Conservation (phyloP, 1,284 basidiomycete genomes). For the Ceratobasidium sp. region DNA sequence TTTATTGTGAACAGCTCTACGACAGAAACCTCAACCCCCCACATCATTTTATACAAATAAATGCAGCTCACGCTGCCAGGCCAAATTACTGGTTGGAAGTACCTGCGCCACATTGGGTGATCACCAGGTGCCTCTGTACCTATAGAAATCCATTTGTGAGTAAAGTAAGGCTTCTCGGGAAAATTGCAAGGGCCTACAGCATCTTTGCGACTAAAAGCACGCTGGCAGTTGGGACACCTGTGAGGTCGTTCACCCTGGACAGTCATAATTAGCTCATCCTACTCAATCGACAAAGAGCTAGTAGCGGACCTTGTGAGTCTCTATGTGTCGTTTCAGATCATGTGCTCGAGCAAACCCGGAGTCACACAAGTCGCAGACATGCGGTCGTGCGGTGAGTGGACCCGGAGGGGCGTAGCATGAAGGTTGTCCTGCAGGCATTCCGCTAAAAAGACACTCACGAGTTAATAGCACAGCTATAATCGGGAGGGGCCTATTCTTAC, state of each 20-base stretch:
- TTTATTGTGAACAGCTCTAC: neutral
- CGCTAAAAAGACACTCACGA: neutral
- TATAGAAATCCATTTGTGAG: neutral
- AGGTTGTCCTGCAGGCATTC: neutral
- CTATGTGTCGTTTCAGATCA: constrained; percentile 22
- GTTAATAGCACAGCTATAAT: neutral
- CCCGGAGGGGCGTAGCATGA: constrained; percentile 21
- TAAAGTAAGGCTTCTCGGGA: neutral
- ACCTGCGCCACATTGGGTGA: constrained; percentile 10
- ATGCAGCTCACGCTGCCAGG: neutral
- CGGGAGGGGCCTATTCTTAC: neutral
- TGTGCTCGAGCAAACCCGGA: constrained; percentile 27
- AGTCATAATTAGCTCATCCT: neutral
- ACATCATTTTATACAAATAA: no score
- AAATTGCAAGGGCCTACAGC: constrained; percentile 11
- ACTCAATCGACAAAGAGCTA: neutral
- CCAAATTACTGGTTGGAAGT: neutral
- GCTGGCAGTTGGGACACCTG: constrained; percentile 1
- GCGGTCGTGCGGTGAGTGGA: constrained; percentile 2
- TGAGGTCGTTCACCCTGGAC: constrained; percentile 18
- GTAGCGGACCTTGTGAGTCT: constrained; percentile 20
- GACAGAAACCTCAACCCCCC: neutral
- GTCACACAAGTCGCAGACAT: constrained; percentile 15
- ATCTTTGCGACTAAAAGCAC: constrained; percentile 30
- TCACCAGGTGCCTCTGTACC: constrained; percentile 10